Percentiles rank a stretch among this genome's conserved stretches.
phyloP scores from a whole-genome alignment of 331 rosid species.

The Acacia concinna region DNA sequence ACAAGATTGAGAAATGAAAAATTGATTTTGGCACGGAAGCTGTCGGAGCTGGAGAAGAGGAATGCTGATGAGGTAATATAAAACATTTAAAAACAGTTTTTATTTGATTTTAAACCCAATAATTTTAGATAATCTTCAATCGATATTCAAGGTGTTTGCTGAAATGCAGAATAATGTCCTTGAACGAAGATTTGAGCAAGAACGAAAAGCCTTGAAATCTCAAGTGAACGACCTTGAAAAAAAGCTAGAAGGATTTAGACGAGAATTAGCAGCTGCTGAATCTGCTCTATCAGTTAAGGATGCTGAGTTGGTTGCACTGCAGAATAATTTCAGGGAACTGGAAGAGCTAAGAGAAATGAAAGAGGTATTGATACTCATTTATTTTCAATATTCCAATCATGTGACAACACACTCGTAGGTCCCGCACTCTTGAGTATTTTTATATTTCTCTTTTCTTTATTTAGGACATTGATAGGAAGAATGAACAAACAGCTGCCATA shows the following conservation, averaged over 20 bases:
- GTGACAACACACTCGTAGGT: not conserved
- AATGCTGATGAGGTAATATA: constrained; percentile 67
- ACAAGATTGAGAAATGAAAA: constrained; percentile 63
- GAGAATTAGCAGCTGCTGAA: constrained; percentile 54
- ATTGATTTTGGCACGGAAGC: constrained; percentile 53
- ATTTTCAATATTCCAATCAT: not conserved
- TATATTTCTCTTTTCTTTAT: constrained; percentile 20
- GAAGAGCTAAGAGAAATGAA: constrained; percentile 96
- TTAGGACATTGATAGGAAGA: constrained; percentile 95
- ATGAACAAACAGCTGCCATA: constrained; percentile 85
- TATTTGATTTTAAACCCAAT: not conserved
- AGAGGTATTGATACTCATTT: constrained; percentile 57
- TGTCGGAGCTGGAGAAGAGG: constrained; percentile 58
- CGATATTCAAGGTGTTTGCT: constrained; percentile 27
- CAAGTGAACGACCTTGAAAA: constrained; percentile 65
- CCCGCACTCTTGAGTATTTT: not conserved
- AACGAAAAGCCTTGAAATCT: constrained; percentile 53
- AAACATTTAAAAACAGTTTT: constrained; percentile 17
- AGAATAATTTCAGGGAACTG: constrained; percentile 70
- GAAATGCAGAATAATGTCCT: constrained; percentile 60
- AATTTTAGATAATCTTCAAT: constrained; percentile 14
- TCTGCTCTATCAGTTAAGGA: constrained; percentile 61
- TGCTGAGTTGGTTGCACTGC: constrained; percentile 63
- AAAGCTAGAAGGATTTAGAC: constrained; percentile 51
- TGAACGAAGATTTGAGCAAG: constrained; percentile 58